A percentile compares a stretch with the other conserved stretches of the same genome.
Conservation (phyloP, 352 stramenopile species). For the Phytophthora cactorum region DNA sequence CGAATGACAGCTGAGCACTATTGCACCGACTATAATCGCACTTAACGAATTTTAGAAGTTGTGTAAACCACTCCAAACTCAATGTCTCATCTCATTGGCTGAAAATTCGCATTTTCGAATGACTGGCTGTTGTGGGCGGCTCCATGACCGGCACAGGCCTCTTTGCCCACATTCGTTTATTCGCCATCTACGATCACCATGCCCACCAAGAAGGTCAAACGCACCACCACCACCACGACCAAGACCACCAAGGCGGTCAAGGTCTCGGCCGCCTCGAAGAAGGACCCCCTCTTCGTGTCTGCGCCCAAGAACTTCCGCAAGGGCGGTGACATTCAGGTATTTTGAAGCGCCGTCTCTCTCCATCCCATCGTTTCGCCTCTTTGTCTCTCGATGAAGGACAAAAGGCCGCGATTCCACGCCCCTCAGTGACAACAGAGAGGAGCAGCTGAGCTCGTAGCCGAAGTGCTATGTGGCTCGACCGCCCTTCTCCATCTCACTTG, state of each 20-base stretch:
- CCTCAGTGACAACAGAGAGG: slow-evolving; percentile 21
- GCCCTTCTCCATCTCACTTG: slow-evolving; percentile 15
- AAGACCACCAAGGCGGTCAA: slow-evolving; percentile 76
- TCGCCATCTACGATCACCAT: slow-evolving; percentile 87
- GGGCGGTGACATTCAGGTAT: slow-evolving; percentile 96
- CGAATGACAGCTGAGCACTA: no score
- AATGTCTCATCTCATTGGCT: slow-evolving; percentile 20
- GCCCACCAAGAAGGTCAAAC: slow-evolving; percentile 91
- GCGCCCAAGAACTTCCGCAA: slow-evolving; percentile 96
- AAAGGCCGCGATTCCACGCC: slow-evolving; percentile 32
- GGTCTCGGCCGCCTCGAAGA: slow-evolving; percentile 72
- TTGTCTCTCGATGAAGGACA: neutral
- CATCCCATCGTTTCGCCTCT: slow-evolving; percentile 19
- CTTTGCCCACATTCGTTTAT: slow-evolving; percentile 70
- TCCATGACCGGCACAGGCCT: neutral
- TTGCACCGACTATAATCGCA: no score
- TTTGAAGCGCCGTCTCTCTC: slow-evolving; percentile 39
- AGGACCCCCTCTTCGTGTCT: slow-evolving; percentile 95
- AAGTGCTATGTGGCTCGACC: slow-evolving; percentile 1
- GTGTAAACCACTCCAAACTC: neutral
- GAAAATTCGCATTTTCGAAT: slow-evolving; percentile 24
- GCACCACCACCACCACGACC: slow-evolving; percentile 66
- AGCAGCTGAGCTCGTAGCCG: neutral
- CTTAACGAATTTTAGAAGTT: neutral
- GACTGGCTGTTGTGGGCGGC: slow-evolving; percentile 33